Percentiles rank a stretch among this genome's conserved stretches.
Evolutionary conservation across 1,139 yeast genomes (phyloP).

Genomic region (Scheffersomyces insectosa): DNA sequence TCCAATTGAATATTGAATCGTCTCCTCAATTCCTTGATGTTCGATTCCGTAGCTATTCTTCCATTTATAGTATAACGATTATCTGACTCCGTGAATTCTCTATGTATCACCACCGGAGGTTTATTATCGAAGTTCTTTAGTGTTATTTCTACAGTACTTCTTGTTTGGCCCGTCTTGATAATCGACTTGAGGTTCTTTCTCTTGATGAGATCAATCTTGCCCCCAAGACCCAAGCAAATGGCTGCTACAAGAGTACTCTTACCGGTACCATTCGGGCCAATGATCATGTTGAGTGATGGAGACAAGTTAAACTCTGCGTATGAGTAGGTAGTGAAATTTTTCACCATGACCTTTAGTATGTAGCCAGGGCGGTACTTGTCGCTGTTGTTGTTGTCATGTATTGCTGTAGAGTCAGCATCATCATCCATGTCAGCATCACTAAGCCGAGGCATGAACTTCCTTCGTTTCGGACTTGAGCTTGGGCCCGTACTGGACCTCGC

Average conservation of each 20-base stretch:
- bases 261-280: constrained; percentile 98
- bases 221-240: constrained; percentile 85
- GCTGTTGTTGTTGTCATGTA: constrained; percentile 4
- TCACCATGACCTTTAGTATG: constrained; percentile 62
- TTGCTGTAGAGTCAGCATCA: constrained; percentile 2
- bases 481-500: no score
- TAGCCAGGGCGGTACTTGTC: constrained; percentile 56
- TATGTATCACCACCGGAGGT: constrained; percentile 33
- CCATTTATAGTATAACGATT: constrained; percentile 66
- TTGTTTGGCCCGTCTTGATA: constrained; percentile 69
- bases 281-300: constrained; percentile 86
- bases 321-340: constrained; percentile 81
- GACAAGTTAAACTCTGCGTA: constrained; percentile 77
- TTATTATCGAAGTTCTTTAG: constrained; percentile 45
- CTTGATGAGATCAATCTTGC: constrained; percentile 77
- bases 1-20: constrained; percentile 78
- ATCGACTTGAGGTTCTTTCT: constrained; percentile 72
- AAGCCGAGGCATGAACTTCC: no score
- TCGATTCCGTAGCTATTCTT: constrained; percentile 38
- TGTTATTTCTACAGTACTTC: constrained; percentile 63
- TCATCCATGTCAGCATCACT: constrained; percentile 1
- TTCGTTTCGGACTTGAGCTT: no score
- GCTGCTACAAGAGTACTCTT: constrained; percentile 94
- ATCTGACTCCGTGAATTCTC: constrained; percentile 42
- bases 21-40: constrained; percentile 47